Percentiles rank a stretch among this genome's conserved stretches.
phyloP scores from a whole-genome alignment of 176 grass and related monocot genomes.

The Thalia dealbata region DNA sequence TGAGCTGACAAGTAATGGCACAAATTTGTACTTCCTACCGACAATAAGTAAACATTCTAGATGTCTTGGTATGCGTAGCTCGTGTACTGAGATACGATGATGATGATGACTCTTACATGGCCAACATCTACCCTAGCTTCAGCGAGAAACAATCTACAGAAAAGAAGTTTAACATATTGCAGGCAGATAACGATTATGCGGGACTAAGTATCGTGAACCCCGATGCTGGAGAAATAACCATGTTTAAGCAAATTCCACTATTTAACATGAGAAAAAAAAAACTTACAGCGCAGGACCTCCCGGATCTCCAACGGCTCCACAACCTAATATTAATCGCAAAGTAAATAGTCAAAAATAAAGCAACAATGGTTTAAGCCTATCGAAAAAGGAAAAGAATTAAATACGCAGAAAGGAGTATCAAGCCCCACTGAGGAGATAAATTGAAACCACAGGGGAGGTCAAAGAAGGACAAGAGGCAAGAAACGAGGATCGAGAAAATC shows the following conservation, averaged over 20 bases:
- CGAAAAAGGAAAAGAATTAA: background rate
- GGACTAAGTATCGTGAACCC: background rate
- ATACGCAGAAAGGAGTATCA: background rate
- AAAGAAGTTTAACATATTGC: background rate
- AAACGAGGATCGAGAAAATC: background rate
- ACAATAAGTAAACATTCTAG: background rate
- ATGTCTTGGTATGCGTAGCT: background rate
- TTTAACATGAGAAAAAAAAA: background rate
- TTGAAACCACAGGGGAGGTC: background rate
- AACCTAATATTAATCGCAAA: background rate
- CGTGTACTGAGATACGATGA: too few relatives aligned
- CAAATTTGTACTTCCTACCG: background rate
- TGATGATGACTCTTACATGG: background rate
- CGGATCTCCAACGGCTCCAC: conserved; percentile 10
- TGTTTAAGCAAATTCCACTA: background rate
- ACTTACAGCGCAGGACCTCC: conserved; percentile 14
- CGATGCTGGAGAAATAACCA: background rate
- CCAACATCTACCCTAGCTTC: background rate
- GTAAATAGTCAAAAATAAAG: background rate
- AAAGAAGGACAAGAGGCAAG: background rate
- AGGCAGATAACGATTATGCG: background rate
- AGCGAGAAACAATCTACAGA: background rate
- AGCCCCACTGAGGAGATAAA: background rate
- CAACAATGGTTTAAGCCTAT: background rate
- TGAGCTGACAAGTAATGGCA: background rate